Percentiles rank a stretch among this genome's conserved stretches.
These are phyloP conservation scores for Podospora appendiculata DNA, from an alignment of 495 filamentous ascomycete species.

Conservation along the genomic window DNA sequence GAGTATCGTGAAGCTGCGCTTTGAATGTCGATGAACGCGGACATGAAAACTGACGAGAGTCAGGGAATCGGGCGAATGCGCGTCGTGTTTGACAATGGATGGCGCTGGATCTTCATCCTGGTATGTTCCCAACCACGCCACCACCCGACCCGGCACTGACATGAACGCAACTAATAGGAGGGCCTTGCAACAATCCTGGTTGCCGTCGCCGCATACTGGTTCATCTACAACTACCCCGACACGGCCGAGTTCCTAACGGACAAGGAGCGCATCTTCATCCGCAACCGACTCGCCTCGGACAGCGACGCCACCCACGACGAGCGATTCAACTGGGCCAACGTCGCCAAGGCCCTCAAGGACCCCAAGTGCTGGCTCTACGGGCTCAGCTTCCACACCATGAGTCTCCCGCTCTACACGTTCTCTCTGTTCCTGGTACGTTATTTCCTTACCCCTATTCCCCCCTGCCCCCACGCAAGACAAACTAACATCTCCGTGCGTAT, in stretches of 20 bases:
- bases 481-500: too few relatives aligned
- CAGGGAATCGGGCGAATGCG: constrained; percentile 52
- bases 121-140: constrained; percentile 30
- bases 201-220: constrained; percentile 54
- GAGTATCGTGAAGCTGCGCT: constrained; percentile 1
- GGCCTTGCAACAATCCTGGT: constrained; percentile 61
- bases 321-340: constrained; percentile 57
- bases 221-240: constrained; percentile 66
- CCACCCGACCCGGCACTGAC: background rate
- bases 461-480: too few relatives aligned
- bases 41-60: background rate
- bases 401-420: constrained; percentile 68
- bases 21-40: background rate
- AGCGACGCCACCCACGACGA: constrained; percentile 56
- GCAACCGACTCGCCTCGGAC: constrained; percentile 51
- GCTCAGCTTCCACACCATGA: constrained; percentile 65
- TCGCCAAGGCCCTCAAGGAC: constrained; percentile 56
- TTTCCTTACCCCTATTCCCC: too few relatives aligned
- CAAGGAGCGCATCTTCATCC: constrained; percentile 53
- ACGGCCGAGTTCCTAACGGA: constrained; percentile 61
- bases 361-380: constrained; percentile 71
- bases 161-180: constrained; percentile 36
- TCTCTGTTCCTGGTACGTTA: constrained; percentile 55
- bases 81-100: constrained; percentile 58
- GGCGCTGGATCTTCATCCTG: constrained; percentile 81